Conservation (phyloP, 164 flowering plant species). For the Platanus orientalis region DNA sequence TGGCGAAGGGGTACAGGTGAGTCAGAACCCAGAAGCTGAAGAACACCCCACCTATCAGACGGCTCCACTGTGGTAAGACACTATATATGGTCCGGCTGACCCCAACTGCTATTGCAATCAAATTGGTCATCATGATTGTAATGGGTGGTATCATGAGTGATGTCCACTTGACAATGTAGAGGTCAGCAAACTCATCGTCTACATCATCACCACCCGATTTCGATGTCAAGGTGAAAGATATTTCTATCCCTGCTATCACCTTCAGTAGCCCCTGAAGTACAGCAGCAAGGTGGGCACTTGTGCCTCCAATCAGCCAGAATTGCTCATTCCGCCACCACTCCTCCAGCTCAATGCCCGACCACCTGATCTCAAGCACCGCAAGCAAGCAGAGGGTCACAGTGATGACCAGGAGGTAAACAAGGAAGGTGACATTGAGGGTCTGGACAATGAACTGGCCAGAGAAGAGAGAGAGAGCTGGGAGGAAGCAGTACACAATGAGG, state of each 20-base stretch:
- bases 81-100: slow-evolving; percentile 64
- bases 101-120: slow-evolving; percentile 73
- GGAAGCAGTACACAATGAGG: slow-evolving; percentile 78
- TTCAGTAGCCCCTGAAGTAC: slow-evolving; percentile 84
- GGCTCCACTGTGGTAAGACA: slow-evolving; percentile 64
- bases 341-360: slow-evolving; percentile 74
- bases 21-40: slow-evolving; percentile 90
- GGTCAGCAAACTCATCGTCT: slow-evolving; percentile 73
- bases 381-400: slow-evolving; percentile 58
- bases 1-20: slow-evolving; percentile 84
- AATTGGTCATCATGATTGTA: slow-evolving; percentile 59
- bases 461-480: slow-evolving; percentile 77
- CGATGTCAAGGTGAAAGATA: slow-evolving; percentile 79
- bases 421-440: slow-evolving; percentile 57
- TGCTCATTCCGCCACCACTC: slow-evolving; percentile 96
- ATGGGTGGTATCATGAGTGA: slow-evolving; percentile 81
- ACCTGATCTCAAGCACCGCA: slow-evolving; percentile 76
- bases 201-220: slow-evolving; percentile 66
- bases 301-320: slow-evolving; percentile 90
- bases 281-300: slow-evolving; percentile 87
- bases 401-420: slow-evolving; percentile 59
- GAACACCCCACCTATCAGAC: slow-evolving; percentile 73
- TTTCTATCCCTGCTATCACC: slow-evolving; percentile 80
- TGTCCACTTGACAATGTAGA: slow-evolving; percentile 72
- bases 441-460: slow-evolving; percentile 78